These are phyloP conservation scores for Odontarrhena argentea DNA, from an alignment of 345 rosid species.

Conservation along the genomic window DNA sequence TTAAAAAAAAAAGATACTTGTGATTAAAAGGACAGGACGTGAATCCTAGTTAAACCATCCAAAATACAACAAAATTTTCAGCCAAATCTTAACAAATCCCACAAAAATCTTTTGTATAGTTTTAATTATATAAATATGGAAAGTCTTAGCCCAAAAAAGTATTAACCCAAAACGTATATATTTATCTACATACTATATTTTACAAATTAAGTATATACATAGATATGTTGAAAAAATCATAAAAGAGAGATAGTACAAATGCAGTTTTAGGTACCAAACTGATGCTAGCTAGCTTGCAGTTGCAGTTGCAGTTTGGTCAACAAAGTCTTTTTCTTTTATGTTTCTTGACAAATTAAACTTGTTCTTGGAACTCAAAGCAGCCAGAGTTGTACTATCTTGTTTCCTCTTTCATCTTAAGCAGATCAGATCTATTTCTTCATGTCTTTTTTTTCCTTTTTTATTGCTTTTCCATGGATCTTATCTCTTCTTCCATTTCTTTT, in stretches of 20 bases:
- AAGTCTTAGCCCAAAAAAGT: too few species aligned
- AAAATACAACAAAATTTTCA: too few species aligned
- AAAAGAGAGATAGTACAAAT: slow-evolving; percentile 27
- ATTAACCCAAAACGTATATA: too few species aligned
- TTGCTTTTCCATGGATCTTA: slow-evolving; percentile 7
- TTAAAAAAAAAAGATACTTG: too few species aligned
- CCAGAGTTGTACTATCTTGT: slow-evolving; percentile 36
- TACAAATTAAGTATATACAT: slow-evolving; percentile 2
- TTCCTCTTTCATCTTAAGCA: slow-evolving; percentile 45
- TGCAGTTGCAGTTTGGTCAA: slow-evolving; percentile 36
- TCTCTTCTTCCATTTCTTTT: slow-evolving; percentile 3
- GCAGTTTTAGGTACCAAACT: slow-evolving; percentile 29
- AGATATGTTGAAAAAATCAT: slow-evolving; percentile 19
- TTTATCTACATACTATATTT: not conserved
- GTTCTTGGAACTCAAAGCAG: slow-evolving; percentile 40
- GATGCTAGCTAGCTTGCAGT: slow-evolving; percentile 35
- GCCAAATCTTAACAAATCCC: too few species aligned
- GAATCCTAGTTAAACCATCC: too few species aligned
- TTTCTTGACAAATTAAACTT: slow-evolving; percentile 7
- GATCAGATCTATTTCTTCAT: slow-evolving; percentile 30
- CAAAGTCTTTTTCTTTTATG: slow-evolving; percentile 24
- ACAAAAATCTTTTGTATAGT: too few species aligned
- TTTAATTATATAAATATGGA: too few species aligned
- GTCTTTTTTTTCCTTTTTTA: slow-evolving; percentile 38
- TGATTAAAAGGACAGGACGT: too few species aligned